Base-by-base conservation (phyloP, 257 asterid genomes). In the Ocimum tenuiflorum region DNA sequence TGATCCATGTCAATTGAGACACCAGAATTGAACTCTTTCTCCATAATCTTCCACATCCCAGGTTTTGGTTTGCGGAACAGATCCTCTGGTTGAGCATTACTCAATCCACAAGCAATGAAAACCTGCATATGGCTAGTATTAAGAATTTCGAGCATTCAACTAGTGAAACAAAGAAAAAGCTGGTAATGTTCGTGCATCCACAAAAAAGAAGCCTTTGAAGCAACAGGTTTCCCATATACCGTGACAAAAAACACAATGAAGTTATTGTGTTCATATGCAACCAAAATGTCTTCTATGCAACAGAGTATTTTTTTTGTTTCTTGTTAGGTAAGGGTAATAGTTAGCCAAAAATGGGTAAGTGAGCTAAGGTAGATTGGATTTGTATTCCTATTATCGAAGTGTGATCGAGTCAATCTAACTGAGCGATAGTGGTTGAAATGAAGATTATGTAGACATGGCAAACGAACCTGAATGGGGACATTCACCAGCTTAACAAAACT, bases 31-130 rank as follows among this genome's bases (percentile, higher is more conserved):
- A 90, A 94, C 74, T 86, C 95, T 69, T 80, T 80, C 81, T 83
- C 92, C 95, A 94, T 79, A 57, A 94, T 78, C 72, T 22, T 79
- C 99, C 97, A 94, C 99, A 94, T 88, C 77, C 99, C 99, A 42
- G 91, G 76, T 67, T 79, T 82, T 29, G 99, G 97, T 76, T 94
- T 94, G 69, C 96, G 99, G 73, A 80, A 94, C 46, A 68, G 85
- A 74, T 90, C 99, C 63, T 80, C 88, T 6, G 87, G 79, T 65
- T 72, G 46, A 73, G 74, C 74, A 20, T 70, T 52, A 74, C 82
- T 82, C 61, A 67, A 54, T 45, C 97, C 99, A 83, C 99, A 89
- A n/a, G 97, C 96, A 70, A 92, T 86, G 70, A 87, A 92, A 63
- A 92, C 92, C 98, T 89, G 91, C 83, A 80, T 35, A 62, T 50